Evolutionary conservation across 768 basidiomycete genomes (phyloP), one percentile per base, ranked within the genome.

Genomic region (Phanerochaete carnosa): DNA sequence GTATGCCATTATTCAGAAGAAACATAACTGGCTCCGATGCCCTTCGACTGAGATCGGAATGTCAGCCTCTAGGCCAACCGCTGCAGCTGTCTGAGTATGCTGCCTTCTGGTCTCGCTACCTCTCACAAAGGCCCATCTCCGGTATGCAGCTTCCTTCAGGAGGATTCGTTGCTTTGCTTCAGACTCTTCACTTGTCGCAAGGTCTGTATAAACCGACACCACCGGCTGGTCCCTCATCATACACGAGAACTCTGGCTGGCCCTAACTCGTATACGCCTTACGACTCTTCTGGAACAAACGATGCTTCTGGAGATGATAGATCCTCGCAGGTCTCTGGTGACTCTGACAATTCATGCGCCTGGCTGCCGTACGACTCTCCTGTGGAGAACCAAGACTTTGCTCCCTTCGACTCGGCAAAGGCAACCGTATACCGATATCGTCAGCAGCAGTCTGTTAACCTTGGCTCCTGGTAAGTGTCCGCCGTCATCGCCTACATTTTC

Each of bases 371-470:
- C 62, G 58, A 61, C 7, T 19, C 64, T 11, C 55, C 35, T 15
- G 30, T 76, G 19, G 62, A 55, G 9, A 64, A 75, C 22, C 77
- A 77, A 58, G 59, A 65, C 0, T 85, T 84, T 64, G 69, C 78
- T 7, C 76, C 82, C 0, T 86, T 79, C 63, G 80, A 88, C 65
- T 70, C 72, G 28, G 70, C 72, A n/a, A 72, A 72, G 57, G 83
- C 85, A 1, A 76, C 72, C 43, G 70, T 87, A 2, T 85, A 79
- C 64, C 80, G 86, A 6, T 88, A 89, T 63, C 73, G 87, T 50
- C 82, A 83, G 65, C 87, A 88, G 64, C 80, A 81, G 55, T 77
- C 80, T 6, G 87, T 89, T 16, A 89, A 89, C 66, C 68, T 88
- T 11, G 86, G 87, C 4, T 86, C 84, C 3, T 86, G 84, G 86